Evolutionary conservation across 139 green algal genomes (phyloP).

Genomic region (Coelastrella sp.): DNA sequence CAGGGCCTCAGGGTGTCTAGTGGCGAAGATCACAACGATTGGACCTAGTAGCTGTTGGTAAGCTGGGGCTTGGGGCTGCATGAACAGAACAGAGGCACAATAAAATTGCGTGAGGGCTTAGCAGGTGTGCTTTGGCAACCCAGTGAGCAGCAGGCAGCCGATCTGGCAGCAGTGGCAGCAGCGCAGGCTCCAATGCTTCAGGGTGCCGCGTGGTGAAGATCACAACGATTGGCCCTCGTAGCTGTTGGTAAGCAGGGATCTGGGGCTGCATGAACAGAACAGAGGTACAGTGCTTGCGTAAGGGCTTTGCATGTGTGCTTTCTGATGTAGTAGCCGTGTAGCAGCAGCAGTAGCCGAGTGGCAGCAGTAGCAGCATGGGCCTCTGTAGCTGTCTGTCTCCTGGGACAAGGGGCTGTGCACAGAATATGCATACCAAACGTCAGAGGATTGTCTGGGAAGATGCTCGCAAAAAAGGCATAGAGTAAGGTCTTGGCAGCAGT

Average conservation of each 20-base stretch:
- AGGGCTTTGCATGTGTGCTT: too few relatives aligned
- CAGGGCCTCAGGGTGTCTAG: constrained; percentile 4
- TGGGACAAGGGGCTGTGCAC: too few relatives aligned
- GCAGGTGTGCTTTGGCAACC: not conserved
- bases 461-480: too few relatives aligned
- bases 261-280: not conserved
- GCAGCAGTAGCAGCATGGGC: too few relatives aligned
- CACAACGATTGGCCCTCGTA: constrained; percentile 14
- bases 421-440: too few relatives aligned
- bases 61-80: not conserved
- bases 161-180: constrained; percentile 35
- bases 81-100: not conserved
- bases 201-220: constrained; percentile 23
- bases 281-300: not conserved
- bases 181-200: constrained; percentile 17
- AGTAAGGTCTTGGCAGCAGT: too few relatives aligned
- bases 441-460: too few relatives aligned
- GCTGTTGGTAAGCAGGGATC: not conserved
- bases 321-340: too few relatives aligned
- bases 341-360: too few relatives aligned
- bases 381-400: too few relatives aligned
- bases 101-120: not conserved
- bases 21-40: constrained; percentile 35
- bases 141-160: too few relatives aligned
- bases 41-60: not conserved